phyloP scores from a whole-genome alignment of 768 basidiomycete species.

The Serendipita sp. region DNA sequence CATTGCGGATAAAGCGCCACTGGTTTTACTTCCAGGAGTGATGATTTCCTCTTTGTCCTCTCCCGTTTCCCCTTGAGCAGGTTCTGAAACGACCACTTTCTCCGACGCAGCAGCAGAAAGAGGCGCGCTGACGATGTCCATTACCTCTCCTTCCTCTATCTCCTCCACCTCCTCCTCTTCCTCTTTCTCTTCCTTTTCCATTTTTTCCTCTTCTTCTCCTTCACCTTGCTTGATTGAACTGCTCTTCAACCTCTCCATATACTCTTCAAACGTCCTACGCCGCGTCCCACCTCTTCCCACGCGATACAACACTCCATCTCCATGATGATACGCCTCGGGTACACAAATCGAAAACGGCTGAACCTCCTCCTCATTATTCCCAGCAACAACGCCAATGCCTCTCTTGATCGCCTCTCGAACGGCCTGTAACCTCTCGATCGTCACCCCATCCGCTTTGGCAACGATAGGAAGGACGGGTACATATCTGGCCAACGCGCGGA shows the following conservation, averaged over 20 bases:
- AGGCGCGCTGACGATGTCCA: too few species aligned
- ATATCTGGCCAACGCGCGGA: background rate
- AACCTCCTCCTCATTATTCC: background rate
- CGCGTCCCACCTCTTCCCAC: background rate
- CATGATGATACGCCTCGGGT: conserved; percentile 70
- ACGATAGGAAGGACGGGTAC: background rate
- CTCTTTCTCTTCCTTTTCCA: too few species aligned
- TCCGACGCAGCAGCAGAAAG: too few species aligned
- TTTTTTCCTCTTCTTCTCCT: too few species aligned
- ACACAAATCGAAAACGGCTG: conserved; percentile 76
- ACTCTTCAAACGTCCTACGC: background rate
- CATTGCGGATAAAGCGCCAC: background rate
- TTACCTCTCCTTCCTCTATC: too few species aligned
- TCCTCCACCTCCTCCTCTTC: too few species aligned
- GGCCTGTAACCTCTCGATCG: background rate
- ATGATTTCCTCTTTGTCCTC: too few species aligned
- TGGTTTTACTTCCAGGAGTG: too few species aligned
- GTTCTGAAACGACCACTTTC: too few species aligned
- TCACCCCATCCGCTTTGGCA: background rate
- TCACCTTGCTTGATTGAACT: too few species aligned
- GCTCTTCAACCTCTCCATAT: background rate
- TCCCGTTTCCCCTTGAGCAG: too few species aligned
- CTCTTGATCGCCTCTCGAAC: background rate
- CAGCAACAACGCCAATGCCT: background rate
- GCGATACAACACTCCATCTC: conserved; percentile 41